These are phyloP conservation scores for Tolypocladium ophioglossoides DNA, from an alignment of 2,329 filamentous ascomycete species.

Conservation along the genomic window DNA sequence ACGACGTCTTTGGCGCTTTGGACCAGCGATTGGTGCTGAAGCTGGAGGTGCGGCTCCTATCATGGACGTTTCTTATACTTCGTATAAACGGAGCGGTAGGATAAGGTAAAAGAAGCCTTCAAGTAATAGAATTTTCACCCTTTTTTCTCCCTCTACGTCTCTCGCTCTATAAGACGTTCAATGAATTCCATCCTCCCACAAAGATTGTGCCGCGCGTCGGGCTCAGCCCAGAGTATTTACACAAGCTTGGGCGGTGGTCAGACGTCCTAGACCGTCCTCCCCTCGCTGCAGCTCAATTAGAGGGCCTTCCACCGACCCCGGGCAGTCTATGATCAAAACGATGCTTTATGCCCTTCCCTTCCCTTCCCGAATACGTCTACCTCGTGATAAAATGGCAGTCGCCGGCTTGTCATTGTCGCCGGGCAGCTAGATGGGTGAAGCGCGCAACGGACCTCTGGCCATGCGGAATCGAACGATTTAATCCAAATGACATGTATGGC, in stretches of 20 bases:
- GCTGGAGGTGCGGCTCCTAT: too few relatives aligned
- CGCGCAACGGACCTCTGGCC: not conserved
- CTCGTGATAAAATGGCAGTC: slow-evolving; percentile 1
- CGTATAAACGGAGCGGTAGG: not conserved
- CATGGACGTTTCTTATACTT: too few relatives aligned
- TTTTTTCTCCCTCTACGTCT: not conserved
- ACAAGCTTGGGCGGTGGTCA: slow-evolving; percentile 1
- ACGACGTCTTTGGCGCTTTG: too few relatives aligned
- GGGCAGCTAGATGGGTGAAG: not conserved
- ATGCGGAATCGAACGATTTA: not conserved
- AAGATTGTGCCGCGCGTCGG: not conserved
- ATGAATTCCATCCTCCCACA: not conserved
- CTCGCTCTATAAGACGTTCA: not conserved
- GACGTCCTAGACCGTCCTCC: not conserved
- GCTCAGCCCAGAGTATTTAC: slow-evolving; percentile 3
- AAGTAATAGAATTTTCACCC: not conserved
- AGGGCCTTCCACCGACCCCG: not conserved
- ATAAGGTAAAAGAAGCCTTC: not conserved
- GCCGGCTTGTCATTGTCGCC: not conserved
- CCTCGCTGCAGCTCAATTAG: slow-evolving; percentile 4
- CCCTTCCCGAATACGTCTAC: slow-evolving; percentile 4
- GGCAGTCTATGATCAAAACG: slow-evolving; percentile 5
- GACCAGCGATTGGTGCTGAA: too few relatives aligned
- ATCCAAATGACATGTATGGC: not conserved
- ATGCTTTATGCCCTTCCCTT: slow-evolving; percentile 1